Evolutionary conservation across 2,329 filamentous ascomycete species (phyloP).

Genomic region (Gremmenia infestans): DNA sequence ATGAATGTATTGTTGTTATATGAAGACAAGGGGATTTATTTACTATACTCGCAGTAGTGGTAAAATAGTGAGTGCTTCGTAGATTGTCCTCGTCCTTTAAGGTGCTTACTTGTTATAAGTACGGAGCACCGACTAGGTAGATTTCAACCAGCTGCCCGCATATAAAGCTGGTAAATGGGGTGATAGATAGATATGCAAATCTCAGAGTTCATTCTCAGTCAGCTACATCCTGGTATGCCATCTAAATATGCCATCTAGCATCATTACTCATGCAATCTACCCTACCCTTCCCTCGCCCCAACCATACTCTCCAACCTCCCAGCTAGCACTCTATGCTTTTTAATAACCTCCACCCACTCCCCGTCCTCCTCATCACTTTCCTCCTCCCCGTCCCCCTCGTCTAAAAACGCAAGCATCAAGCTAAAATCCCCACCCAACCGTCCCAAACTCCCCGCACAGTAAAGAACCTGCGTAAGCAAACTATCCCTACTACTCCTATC

Average conservation of each 20-base stretch:
- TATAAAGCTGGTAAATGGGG: no score
- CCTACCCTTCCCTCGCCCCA: conserved; percentile 33
- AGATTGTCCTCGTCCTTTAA: no score
- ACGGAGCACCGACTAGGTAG: no score
- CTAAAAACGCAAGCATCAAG: conserved; percentile 67
- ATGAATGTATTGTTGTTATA: no score
- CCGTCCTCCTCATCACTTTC: conserved; percentile 35
- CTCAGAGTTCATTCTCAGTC: neutral
- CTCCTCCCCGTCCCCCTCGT: conserved; percentile 24
- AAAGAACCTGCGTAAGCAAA: conserved; percentile 85
- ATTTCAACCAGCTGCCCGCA: neutral
- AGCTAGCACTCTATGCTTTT: conserved; percentile 79
- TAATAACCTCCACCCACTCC: conserved; percentile 86
- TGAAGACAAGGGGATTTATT: no score
- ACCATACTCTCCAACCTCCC: conserved; percentile 69
- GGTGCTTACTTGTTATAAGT: no score
- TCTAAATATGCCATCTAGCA: neutral
- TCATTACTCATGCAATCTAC: neutral
- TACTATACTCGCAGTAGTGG: no score
- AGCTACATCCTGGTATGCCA: neutral
- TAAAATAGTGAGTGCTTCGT: no score
- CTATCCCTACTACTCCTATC: conserved; percentile 80
- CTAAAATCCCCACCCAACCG: conserved; percentile 90
- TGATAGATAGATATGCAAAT: neutral
- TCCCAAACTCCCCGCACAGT: conserved; percentile 87